Conservation (phyloP, 805 yeast species). For the Suhomyces kilbournensis region DNA sequence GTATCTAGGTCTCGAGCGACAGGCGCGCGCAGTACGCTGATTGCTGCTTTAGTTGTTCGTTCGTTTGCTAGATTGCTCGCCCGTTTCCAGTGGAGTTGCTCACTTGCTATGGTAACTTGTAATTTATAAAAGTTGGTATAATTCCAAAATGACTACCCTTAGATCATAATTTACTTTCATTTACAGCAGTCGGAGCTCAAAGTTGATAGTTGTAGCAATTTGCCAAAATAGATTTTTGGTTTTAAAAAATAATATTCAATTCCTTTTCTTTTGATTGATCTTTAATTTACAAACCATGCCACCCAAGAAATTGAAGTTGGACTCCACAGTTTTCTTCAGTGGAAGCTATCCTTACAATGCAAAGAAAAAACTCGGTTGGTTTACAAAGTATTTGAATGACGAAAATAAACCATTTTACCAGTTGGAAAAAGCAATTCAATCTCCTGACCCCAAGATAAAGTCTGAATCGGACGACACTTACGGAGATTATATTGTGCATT, state of each 20-base stretch:
- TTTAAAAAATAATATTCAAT: neutral
- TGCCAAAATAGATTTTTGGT: too few species aligned
- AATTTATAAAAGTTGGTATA: neutral
- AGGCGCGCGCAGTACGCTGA: neutral
- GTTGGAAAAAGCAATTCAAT: slow-evolving; percentile 10
- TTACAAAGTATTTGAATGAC: slow-evolving; percentile 24
- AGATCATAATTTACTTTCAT: too few species aligned
- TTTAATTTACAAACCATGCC: neutral
- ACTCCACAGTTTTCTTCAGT: slow-evolving; percentile 1
- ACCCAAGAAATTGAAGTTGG: neutral
- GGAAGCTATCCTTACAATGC: slow-evolving; percentile 4
- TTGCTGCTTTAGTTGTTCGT: neutral
- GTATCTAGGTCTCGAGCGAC: neutral
- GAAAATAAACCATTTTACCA: slow-evolving; percentile 28
- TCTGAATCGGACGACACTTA: slow-evolving; percentile 5
- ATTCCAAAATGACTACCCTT: neutral
- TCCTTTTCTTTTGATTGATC: neutral
- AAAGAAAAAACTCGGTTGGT: slow-evolving; percentile 5
- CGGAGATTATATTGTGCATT: neutral
- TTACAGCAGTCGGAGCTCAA: too few species aligned
- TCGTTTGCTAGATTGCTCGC: neutral
- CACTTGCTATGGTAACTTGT: too few species aligned
- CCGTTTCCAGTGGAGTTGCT: too few species aligned
- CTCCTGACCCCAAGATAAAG: neutral
- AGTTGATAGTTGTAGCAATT: too few species aligned